Evolutionary conservation across 352 stramenopile genomes (phyloP), one percentile per base, ranked within the genome.

Genomic region (Halophytophthora polymorphica): DNA sequence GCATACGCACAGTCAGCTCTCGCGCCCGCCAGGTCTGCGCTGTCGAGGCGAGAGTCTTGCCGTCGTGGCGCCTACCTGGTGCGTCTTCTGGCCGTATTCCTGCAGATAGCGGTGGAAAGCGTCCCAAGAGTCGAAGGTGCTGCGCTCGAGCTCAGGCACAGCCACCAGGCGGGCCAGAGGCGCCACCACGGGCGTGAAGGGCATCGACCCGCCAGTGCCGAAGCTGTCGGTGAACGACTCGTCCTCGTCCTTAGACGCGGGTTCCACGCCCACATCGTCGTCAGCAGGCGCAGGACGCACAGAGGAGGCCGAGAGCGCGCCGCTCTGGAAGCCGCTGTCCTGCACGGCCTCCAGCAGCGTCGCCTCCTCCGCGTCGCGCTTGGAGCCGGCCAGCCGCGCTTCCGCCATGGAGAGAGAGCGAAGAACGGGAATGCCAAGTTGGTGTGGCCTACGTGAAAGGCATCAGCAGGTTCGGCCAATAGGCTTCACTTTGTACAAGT

Each of bases 121-220:
- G 31, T 70, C 61, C 61, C 61, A 70, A 28, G 61, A 60, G 19
- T 56, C 57, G 18, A 70, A 70, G 17, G 38, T 45, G 28, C 23
- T 50, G 19, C 55, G 44, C 28, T 64, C 57, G 34, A 70, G 34
- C 44, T 57, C 47, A 17, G 56, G 46, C 12, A 52, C 61, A 34
- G 47, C 29, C 1, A 70, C 42, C 14, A 63, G 51, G 36, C 43
- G 47, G 15, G 61, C 46, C n/a, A 64, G 50, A 5, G 48, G 60
- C 44, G 42, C 22, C 18, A 69, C 60, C 7, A 65, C 21, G 37
- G 59, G 53, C 6, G 29, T n/a, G 12, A 34, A 12, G 29, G 29
- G 29, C 6, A 34, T 6, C 29, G 29, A 14, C n/a, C 31, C 2
- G 40, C 31, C 19, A 19, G 15, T 33, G 17, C 28, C 6, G 14